These are phyloP conservation scores for Suillus ampliporus DNA, from an alignment of 768 basidiomycete species.

Conservation along the genomic window DNA sequence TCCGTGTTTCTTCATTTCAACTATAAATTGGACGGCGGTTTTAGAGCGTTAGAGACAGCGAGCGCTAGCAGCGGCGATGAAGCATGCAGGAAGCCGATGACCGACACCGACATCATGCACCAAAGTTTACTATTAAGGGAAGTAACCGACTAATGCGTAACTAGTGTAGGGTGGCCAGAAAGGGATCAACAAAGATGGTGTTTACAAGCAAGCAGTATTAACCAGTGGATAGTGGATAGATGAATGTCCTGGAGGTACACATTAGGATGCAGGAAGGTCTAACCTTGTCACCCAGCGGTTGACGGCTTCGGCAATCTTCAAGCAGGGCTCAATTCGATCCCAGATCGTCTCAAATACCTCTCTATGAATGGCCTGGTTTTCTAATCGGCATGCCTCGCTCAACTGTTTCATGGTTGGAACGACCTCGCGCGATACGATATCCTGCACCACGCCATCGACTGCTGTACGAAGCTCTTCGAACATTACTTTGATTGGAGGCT, in stretches of 20 bases:
- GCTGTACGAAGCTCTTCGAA: constrained; percentile 1
- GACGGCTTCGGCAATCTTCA: constrained; percentile 1
- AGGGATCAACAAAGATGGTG: constrained; percentile 1
- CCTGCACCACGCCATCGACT: neutral
- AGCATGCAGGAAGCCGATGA: neutral
- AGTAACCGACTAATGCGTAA: neutral
- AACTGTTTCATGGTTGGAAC: neutral
- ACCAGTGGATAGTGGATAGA: neutral
- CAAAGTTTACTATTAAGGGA: constrained; percentile 7
- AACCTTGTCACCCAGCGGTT: neutral
- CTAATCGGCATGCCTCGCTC: neutral
- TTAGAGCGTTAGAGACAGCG: neutral
- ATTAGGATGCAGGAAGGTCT: neutral
- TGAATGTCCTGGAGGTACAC: neutral
- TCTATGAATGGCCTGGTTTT: neutral
- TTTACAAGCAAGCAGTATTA: neutral
- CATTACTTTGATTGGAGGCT: neutral
- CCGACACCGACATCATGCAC: neutral
- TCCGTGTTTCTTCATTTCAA: neutral
- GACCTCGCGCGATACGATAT: neutral
- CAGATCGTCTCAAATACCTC: constrained; percentile 7
- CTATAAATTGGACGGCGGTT: neutral
- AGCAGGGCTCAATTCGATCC: neutral
- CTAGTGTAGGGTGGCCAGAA: neutral
- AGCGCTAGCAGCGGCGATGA: neutral